These are phyloP conservation scores for Drechslerella dactyloides DNA, from an alignment of 2,329 filamentous ascomycete genomes.

Conservation along the genomic window DNA sequence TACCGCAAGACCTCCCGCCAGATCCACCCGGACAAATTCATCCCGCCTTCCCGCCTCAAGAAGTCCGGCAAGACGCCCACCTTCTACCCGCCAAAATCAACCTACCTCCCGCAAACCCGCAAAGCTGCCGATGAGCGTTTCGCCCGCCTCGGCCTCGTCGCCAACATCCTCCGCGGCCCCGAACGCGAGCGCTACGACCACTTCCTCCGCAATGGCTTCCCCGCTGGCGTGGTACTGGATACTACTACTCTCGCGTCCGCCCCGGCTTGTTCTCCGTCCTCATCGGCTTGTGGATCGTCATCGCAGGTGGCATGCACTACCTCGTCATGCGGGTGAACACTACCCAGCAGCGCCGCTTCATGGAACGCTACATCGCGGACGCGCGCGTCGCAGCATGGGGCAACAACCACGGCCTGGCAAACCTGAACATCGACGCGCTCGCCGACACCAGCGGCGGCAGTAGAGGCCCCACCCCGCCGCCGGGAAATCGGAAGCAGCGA, in stretches of 20 bases:
- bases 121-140: slow-evolving; percentile 84
- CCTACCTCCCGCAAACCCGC: slow-evolving; percentile 70
- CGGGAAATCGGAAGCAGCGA: slow-evolving; percentile 61
- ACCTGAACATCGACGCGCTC: slow-evolving; percentile 27
- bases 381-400: slow-evolving; percentile 90
- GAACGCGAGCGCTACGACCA: slow-evolving; percentile 89
- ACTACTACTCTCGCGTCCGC: slow-evolving; percentile 95
- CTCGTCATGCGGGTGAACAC: slow-evolving; percentile 81
- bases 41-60: slow-evolving; percentile 62
- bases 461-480: slow-evolving; percentile 37
- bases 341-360: slow-evolving; percentile 88
- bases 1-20: slow-evolving; percentile 85
- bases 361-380: slow-evolving; percentile 88
- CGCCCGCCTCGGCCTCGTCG: slow-evolving; percentile 81
- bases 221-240: slow-evolving; percentile 93
- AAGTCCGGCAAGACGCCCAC: slow-evolving; percentile 62
- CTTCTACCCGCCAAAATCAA: slow-evolving; percentile 67
- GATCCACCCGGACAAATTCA: slow-evolving; percentile 95
- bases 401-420: slow-evolving; percentile 60
- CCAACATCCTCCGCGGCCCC: slow-evolving; percentile 81
- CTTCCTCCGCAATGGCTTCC: slow-evolving; percentile 91
- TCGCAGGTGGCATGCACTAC: slow-evolving; percentile 87
- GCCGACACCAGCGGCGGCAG: slow-evolving; percentile 2
- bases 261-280: slow-evolving; percentile 87
- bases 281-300: slow-evolving; percentile 77